Conservation (phyloP, 2,329 filamentous ascomycete species). For the Aspergillus pseudotamarii region DNA sequence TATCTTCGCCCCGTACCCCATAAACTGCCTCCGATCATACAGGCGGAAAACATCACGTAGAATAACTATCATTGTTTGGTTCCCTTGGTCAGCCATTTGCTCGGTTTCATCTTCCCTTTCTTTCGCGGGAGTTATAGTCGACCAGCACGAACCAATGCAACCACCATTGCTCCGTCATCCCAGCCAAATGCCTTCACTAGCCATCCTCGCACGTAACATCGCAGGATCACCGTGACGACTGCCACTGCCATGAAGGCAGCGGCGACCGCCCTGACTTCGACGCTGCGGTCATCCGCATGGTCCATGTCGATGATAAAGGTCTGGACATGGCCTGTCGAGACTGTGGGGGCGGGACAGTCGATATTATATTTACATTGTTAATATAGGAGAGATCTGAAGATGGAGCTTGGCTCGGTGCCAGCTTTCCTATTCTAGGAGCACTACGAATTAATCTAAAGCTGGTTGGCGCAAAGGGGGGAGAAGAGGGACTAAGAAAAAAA, state of each 20-base stretch:
- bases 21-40: slow-evolving; percentile 33
- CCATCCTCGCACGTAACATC: slow-evolving; percentile 35
- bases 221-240: slow-evolving; percentile 29
- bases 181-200: slow-evolving; percentile 37
- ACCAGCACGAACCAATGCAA: slow-evolving; percentile 26
- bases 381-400: background rate
- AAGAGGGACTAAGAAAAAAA: background rate
- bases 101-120: slow-evolving; percentile 1
- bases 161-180: slow-evolving; percentile 37
- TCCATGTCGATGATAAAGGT: slow-evolving; percentile 13
- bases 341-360: background rate
- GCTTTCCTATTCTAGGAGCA: background rate
- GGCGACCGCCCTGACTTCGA: slow-evolving; percentile 28
- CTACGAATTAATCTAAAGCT: background rate
- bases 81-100: background rate
- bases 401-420: background rate
- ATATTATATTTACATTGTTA: background rate
- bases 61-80: slow-evolving; percentile 19
- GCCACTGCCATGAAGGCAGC: slow-evolving; percentile 33
- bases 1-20: slow-evolving; percentile 34
- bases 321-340: background rate
- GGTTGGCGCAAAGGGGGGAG: background rate
- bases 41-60: slow-evolving; percentile 34
- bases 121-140: background rate
- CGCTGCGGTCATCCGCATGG: slow-evolving; percentile 25